A percentile compares a stretch with the other conserved stretches of the same genome.
phyloP scores from a whole-genome alignment of 495 filamentous ascomycete genomes.

The Xylaria scruposa region DNA sequence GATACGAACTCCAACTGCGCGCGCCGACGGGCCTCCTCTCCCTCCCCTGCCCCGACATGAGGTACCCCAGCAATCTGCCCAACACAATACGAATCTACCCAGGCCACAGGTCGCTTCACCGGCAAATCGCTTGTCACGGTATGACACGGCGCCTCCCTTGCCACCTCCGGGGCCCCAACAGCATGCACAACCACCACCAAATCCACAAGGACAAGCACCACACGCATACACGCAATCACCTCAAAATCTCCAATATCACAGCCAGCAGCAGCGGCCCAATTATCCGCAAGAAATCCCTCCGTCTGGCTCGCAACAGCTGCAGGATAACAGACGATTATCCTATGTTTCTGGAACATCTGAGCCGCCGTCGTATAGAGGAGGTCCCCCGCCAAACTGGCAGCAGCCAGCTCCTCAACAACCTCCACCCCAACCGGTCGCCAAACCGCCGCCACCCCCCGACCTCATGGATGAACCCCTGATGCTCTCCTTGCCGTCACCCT shows the following conservation, averaged over 20 bases:
- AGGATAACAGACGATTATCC: slow-evolving; percentile 32
- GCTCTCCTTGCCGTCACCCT: slow-evolving; percentile 67
- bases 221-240: slow-evolving; percentile 36
- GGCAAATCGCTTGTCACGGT: slow-evolving; percentile 44
- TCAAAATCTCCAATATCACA: slow-evolving; percentile 39
- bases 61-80: slow-evolving; percentile 36
- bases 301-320: slow-evolving; percentile 32
- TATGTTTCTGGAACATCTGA: slow-evolving; percentile 30
- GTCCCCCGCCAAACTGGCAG: slow-evolving; percentile 35
- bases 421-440: slow-evolving; percentile 42
- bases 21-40: slow-evolving; percentile 39
- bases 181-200: slow-evolving; percentile 29
- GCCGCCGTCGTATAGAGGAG: slow-evolving; percentile 30
- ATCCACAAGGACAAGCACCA: slow-evolving; percentile 18
- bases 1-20: slow-evolving; percentile 28
- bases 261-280: slow-evolving; percentile 38
- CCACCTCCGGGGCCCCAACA: slow-evolving; percentile 41
- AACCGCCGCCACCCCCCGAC: slow-evolving; percentile 67
- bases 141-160: slow-evolving; percentile 51
- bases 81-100: slow-evolving; percentile 34
- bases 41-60: slow-evolving; percentile 46
- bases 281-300: slow-evolving; percentile 36
- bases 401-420: slow-evolving; percentile 34
- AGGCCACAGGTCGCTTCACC: slow-evolving; percentile 36
- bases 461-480: slow-evolving; percentile 71